Base-by-base conservation (phyloP, 768 basidiomycete genomes). In the Termitomyces heimii region DNA sequence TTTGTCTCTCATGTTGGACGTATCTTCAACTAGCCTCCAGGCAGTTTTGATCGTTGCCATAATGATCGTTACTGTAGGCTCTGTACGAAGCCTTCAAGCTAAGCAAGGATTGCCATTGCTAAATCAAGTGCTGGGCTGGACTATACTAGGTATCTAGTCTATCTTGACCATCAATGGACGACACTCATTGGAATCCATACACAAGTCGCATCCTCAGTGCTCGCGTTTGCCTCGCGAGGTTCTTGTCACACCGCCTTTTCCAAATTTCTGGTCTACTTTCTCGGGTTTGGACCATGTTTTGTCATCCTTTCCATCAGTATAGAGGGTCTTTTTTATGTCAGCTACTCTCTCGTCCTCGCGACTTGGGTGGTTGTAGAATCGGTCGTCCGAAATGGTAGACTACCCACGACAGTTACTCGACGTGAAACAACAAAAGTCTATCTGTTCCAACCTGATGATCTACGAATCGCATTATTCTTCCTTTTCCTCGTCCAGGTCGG, bases 401-500 rank as follows among this genome's bases (percentile, higher is more conserved):
- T 57, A 24, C 52, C 54, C 8, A 26, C 58, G 32, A 55, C 39
- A 34, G 45, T 55, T 52, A 46, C 52, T 47, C 49, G 28, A 59
- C 45, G 18, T 24, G 18, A 48, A 45, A 35, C 61, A 53, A 32
- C 62, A 53, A 65, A 63, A 50, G 61, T 62, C 22, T 81, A 82
- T 63, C 63, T 67, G n/a, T 81, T 85, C 66, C 75, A 72, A 59
- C 68, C 70, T 37, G 86, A 87, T 39, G 87, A 92, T 57, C 67
- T 92, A 13, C 73, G 92, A 48, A 84, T 89, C 53, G 89, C 87
- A 0, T 60, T 93, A 22, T 89, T 92, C 68, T 93, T 93, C 71
- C 70, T 94, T 58, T 90, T 90, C 69, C 92, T 94, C 62, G 85
- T 93, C 7, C 92, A 94, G 63, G 82, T 91, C 42, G 92, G 85